A percentile compares a stretch with the other conserved stretches of the same genome.
These are phyloP conservation scores for Rubus idaeus DNA, from an alignment of 306 rosid species.

Conservation along the genomic window DNA sequence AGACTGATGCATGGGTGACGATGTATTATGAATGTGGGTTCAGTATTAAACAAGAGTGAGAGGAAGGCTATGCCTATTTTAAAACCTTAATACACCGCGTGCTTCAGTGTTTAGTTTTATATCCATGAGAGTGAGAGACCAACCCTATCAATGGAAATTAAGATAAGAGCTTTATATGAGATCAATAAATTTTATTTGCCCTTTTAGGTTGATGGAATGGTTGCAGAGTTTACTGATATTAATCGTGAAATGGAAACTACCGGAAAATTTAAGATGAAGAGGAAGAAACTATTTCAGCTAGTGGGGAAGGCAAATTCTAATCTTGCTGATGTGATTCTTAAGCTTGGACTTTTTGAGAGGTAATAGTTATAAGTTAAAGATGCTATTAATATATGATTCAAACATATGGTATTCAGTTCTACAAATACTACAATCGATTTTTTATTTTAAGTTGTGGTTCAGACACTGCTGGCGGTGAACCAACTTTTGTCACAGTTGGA, in stretches of 20 bases:
- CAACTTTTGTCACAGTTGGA: not conserved
- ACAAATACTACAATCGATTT: not conserved
- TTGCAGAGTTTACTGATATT: slow-evolving; percentile 95
- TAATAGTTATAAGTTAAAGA: slow-evolving; percentile 18
- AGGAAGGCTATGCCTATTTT: too few species aligned
- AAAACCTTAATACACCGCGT: too few species aligned
- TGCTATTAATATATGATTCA: not conserved
- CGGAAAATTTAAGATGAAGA: slow-evolving; percentile 92
- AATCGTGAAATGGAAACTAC: slow-evolving; percentile 98
- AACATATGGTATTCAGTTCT: not conserved
- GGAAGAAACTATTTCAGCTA: slow-evolving; percentile 92
- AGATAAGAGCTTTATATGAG: too few species aligned
- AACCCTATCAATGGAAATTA: too few species aligned
- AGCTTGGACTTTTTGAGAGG: slow-evolving; percentile 99
- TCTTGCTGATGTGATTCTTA: slow-evolving; percentile 97
- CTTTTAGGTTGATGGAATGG: slow-evolving; percentile 94
- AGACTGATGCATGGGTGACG: too few species aligned
- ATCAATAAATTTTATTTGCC: slow-evolving; percentile 13
- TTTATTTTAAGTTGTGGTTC: not conserved
- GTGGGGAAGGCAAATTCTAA: slow-evolving; percentile 99
- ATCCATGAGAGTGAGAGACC: too few species aligned
- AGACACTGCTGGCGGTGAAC: not conserved
- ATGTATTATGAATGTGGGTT: too few species aligned
- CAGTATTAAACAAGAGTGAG: too few species aligned
- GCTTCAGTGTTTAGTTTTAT: too few species aligned